Conservation (phyloP, 306 rosid species). For the Casuarina cunninghamiana region DNA sequence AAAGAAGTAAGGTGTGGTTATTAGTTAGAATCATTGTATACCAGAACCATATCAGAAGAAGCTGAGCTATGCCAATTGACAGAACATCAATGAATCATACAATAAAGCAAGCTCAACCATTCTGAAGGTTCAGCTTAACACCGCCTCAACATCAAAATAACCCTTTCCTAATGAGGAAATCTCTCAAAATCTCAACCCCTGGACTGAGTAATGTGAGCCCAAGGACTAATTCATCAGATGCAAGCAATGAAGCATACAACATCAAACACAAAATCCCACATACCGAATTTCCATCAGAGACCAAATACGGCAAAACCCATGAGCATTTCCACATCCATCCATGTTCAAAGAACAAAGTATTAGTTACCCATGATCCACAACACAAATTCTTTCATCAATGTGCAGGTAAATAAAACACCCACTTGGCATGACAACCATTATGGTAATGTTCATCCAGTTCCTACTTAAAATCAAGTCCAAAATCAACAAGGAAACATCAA, state of each 20-base stretch:
- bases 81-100: not conserved
- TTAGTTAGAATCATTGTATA: not conserved
- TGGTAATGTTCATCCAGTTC: slow-evolving; percentile 9
- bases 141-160: not conserved
- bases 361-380: slow-evolving; percentile 8
- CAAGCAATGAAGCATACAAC: not conserved
- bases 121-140: not conserved
- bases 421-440: slow-evolving; percentile 10
- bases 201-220: not conserved
- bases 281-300: slow-evolving; percentile 3
- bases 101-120: not conserved
- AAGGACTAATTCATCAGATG: not conserved
- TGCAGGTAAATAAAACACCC: not conserved
- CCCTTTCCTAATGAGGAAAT: not conserved
- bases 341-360: slow-evolving; percentile 5
- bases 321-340: not conserved
- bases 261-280: slow-evolving; percentile 9
- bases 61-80: not conserved
- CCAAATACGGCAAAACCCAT: not conserved
- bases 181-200: not conserved
- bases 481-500: not conserved
- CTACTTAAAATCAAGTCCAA: not conserved
- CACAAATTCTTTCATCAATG: slow-evolving; percentile 13
- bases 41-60: not conserved
- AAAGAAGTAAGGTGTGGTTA: not conserved